Evolutionary conservation across 2,329 filamentous ascomycete species (phyloP), one percentile per base, ranked within the genome.

Genomic region (Bipolaris zeicola): DNA sequence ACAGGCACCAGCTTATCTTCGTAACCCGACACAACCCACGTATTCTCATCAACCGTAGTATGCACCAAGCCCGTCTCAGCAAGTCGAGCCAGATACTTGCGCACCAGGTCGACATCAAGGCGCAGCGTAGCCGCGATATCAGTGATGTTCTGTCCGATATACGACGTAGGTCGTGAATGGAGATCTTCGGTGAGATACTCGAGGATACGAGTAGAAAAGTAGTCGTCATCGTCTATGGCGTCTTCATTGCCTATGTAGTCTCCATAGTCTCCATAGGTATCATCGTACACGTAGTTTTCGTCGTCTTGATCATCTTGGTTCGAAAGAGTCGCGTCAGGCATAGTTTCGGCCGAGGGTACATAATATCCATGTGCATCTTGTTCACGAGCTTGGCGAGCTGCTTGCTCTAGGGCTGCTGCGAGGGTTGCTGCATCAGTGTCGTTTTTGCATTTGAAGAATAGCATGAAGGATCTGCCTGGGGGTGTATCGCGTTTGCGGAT

Each of bases 1-100:
- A 41, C 39, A 42, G 39, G 39, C 39, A 26, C 22, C 22, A 26
- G 7, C 20, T 26, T 5, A 7, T n/a, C 22, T 4, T 16, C 20
- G 7, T 14, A 26, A 14, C 49, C 6, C 14, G 64, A 62, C 4
- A 65, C 31, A 1, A 67, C 65, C 66, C 66, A 67, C 1, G 62
- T 69, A 16, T 50, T 33, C 1, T 24, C 31, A 7, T 64, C 53
- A 11, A 64, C 26, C 28, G 63, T 69, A 16, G 57, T 64, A 22
- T 67, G 65, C 10, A 66, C 50, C 3, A 57, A 33, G 2, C 43
- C 13, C 14, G 55, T 20, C 14, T 4, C 34, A 20, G 52, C 54
- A 6, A 68, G 48, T 13, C 47, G 53, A 8, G 41, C 16, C 3
- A 61, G 31, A 18, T 56, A 47, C 1, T 7, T 2, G 6, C 3